A percentile compares a stretch with the other conserved stretches of the same genome.
Evolutionary conservation across 345 rosid species (phyloP).

Genomic region (Firmiana major): DNA sequence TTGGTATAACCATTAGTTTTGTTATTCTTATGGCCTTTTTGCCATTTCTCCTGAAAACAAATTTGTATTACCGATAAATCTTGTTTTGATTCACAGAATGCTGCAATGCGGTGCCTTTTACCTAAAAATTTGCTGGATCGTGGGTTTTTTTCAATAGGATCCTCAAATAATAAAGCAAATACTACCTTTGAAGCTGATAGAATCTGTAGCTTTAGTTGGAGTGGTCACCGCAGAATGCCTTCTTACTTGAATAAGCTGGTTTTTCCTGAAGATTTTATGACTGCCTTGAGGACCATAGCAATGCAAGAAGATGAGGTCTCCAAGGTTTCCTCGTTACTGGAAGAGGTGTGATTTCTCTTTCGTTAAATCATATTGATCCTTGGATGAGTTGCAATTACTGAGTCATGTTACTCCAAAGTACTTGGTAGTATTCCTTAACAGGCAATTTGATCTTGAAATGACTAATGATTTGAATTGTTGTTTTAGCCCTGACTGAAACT

Average conservation of each 20-base stretch:
- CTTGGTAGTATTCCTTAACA: not conserved
- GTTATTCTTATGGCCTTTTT: not conserved
- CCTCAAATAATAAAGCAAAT: slow-evolving; percentile 33
- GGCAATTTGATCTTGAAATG: not conserved
- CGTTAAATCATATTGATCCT: not conserved
- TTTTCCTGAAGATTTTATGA: slow-evolving; percentile 76
- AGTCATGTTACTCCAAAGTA: not conserved
- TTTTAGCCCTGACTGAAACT: not conserved
- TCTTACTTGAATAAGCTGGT: slow-evolving; percentile 70
- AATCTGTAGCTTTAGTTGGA: slow-evolving; percentile 73
- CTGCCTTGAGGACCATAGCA: slow-evolving; percentile 76
- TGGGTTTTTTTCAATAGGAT: slow-evolving; percentile 53
- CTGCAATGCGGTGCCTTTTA: slow-evolving; percentile 76
- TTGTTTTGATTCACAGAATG: slow-evolving; percentile 49
- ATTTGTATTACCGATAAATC: slow-evolving; percentile 12
- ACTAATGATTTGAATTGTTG: not conserved
- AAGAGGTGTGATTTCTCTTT: slow-evolving; percentile 55
- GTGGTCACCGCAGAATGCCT: slow-evolving; percentile 78
- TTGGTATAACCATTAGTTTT: not conserved
- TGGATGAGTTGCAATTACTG: not conserved
- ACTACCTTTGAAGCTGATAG: slow-evolving; percentile 17
- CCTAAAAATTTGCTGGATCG: slow-evolving; percentile 56
- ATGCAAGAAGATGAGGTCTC: slow-evolving; percentile 74
- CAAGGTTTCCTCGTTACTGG: slow-evolving; percentile 66
- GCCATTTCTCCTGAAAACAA: not conserved